These are phyloP conservation scores for Verticillium dahliae DNA, from an alignment of 2,329 filamentous ascomycete species.

Conservation along the genomic window DNA sequence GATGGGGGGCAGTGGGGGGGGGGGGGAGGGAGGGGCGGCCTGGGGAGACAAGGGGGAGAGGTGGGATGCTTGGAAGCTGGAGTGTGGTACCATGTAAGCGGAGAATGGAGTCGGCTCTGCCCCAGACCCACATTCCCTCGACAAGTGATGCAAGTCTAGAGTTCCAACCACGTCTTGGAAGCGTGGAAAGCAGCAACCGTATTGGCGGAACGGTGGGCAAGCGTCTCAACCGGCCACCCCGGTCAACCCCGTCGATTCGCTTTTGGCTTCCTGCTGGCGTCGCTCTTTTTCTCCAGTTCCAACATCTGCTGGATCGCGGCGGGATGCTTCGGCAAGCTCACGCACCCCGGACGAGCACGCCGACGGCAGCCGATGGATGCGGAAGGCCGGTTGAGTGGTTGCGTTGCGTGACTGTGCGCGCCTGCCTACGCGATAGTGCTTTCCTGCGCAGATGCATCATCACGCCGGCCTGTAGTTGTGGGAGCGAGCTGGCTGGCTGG, in stretches of 20 bases:
- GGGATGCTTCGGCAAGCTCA: not conserved
- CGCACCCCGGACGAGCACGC: conserved; percentile 1
- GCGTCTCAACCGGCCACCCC: not conserved
- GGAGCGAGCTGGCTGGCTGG: not conserved
- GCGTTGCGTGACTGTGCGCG: not conserved
- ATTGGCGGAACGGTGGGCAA: not conserved
- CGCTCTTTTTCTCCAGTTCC: not conserved
- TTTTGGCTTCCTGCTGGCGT: not conserved
- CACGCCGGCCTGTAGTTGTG: not conserved
- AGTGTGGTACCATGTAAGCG: not conserved
- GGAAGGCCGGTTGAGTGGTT: not conserved
- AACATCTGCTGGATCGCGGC: not conserved
- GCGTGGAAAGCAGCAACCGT: not conserved
- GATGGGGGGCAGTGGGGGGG: not conserved
- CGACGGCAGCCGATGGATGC: conserved; percentile 1
- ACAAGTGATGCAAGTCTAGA: not conserved
- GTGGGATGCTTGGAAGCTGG: not conserved
- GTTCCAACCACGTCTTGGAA: not conserved
- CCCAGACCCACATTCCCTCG: not conserved
- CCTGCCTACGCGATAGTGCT: not conserved
- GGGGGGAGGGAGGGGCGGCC: not conserved
- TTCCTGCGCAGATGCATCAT: not conserved
- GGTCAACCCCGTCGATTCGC: not conserved
- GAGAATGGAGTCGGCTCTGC: not conserved
- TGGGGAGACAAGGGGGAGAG: not conserved